Percentiles rank a stretch among this genome's conserved stretches.
These are phyloP conservation scores for Agrocybe pediades DNA, from an alignment of 768 basidiomycete species.

Conservation along the genomic window DNA sequence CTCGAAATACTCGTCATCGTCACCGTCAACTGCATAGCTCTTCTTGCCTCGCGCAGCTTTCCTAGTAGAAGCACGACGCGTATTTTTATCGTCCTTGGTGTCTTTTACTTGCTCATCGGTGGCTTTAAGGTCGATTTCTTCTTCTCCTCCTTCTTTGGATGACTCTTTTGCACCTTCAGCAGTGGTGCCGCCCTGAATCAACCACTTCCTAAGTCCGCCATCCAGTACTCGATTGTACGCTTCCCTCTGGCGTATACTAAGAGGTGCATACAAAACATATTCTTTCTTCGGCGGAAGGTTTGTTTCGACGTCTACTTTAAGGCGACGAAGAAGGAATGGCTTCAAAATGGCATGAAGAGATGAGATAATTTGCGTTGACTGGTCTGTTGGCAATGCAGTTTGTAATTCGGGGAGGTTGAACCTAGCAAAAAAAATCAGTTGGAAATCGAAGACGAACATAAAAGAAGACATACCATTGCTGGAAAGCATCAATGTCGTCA, in stretches of 20 bases:
- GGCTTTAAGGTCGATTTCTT: constrained; percentile 17
- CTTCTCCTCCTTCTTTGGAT: constrained; percentile 11
- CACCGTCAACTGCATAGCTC: constrained; percentile 57
- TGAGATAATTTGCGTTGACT: constrained; percentile 68
- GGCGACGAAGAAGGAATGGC: constrained; percentile 89
- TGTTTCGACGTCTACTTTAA: constrained; percentile 86
- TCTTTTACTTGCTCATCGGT: constrained; percentile 24
- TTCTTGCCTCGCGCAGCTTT: constrained; percentile 37
- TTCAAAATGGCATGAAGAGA: constrained; percentile 90
- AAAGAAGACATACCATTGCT: constrained; percentile 66
- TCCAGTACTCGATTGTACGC: constrained; percentile 81
- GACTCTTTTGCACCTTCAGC: constrained; percentile 16
- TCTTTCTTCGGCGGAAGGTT: constrained; percentile 90
- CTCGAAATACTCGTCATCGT: constrained; percentile 69
- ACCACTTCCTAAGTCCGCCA: constrained; percentile 68
- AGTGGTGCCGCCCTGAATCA: constrained; percentile 40
- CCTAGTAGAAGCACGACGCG: constrained; percentile 29
- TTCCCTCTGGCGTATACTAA: constrained; percentile 81
- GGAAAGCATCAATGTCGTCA: constrained; percentile 85
- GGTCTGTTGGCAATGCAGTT: constrained; percentile 53
- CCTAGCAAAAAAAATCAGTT: constrained; percentile 33
- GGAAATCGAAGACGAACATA: neutral
- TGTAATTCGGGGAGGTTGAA: constrained; percentile 74
- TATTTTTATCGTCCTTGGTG: constrained; percentile 12
- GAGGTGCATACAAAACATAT: constrained; percentile 90